Evolutionary conservation across 129 eudicot genomes (phyloP).

Genomic region (Lactuca sativa): DNA sequence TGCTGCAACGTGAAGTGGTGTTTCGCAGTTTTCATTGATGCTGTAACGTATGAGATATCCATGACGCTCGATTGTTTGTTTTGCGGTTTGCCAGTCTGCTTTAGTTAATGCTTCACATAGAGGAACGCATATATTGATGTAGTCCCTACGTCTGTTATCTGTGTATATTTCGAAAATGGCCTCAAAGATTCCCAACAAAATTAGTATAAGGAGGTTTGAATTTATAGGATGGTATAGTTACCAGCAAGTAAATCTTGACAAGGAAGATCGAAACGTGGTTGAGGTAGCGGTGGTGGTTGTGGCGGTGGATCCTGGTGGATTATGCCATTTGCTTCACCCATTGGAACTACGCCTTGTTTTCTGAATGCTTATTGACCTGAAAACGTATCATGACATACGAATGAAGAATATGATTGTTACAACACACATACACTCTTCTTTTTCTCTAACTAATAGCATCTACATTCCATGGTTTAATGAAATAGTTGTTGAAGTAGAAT

Average conservation of each 20-base stretch:
- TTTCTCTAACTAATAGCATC: too few species aligned
- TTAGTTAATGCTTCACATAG: conserved; percentile 23
- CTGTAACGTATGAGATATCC: background rate
- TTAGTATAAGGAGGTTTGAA: background rate
- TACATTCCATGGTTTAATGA: too few species aligned
- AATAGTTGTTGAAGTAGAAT: too few species aligned
- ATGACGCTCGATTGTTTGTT: background rate
- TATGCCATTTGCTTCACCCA: background rate
- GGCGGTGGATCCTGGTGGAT: background rate
- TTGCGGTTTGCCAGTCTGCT: conserved; percentile 37
- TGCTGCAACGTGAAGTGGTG: conserved; percentile 48
- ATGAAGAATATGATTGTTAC: background rate
- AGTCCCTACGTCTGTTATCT: conserved; percentile 13
- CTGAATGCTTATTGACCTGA: too few species aligned
- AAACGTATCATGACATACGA: too few species aligned
- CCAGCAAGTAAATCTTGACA: background rate
- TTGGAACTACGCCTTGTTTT: background rate
- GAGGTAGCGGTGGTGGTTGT: background rate
- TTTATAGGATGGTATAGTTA: background rate
- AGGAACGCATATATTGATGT: conserved; percentile 16
- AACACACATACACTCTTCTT: too few species aligned
- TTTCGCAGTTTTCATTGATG: conserved; percentile 35
- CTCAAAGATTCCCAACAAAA: background rate
- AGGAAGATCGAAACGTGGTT: background rate
- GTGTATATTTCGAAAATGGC: background rate